Evolutionary conservation across 2,329 filamentous ascomycete species (phyloP).

Genomic region (Microcyclospora tardicrescens): DNA sequence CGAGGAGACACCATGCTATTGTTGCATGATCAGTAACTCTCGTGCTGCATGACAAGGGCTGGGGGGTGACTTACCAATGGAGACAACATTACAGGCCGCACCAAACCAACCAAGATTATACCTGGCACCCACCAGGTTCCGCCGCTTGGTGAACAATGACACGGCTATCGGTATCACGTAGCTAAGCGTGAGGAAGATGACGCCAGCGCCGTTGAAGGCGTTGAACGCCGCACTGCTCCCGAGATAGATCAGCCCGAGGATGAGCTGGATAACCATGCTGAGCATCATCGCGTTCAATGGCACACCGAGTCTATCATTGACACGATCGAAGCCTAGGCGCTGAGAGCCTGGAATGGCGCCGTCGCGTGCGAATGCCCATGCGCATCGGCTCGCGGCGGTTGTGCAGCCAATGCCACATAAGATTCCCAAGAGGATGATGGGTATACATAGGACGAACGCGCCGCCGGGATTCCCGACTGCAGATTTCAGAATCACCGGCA

Average conservation of each 20-base stretch:
- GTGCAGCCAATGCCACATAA: conserved; percentile 58
- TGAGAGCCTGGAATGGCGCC: conserved; percentile 53
- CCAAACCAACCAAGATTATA: conserved; percentile 53
- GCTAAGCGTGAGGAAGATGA: conserved; percentile 55
- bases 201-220: conserved; percentile 41
- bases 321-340: conserved; percentile 40
- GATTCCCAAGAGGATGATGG: conserved; percentile 52
- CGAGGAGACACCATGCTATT: conserved; percentile 48
- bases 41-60: no score
- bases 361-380: conserved; percentile 59
- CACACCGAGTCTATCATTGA: conserved; percentile 50
- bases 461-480: conserved; percentile 45
- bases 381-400: conserved; percentile 53
- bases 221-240: conserved; percentile 58
- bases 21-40: no score
- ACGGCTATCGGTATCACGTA: conserved; percentile 56
- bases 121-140: conserved; percentile 42
- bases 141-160: conserved; percentile 47
- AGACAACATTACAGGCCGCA: conserved; percentile 47
- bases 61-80: conserved; percentile 43
- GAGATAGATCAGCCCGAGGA: conserved; percentile 56
- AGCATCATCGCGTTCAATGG: conserved; percentile 63
- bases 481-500: conserved; percentile 50
- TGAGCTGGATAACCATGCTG: conserved; percentile 50
- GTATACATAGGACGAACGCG: conserved; percentile 50